phyloP scores from a whole-genome alignment of 2,329 filamentous ascomycete species.

The Fusarium humuli region DNA sequence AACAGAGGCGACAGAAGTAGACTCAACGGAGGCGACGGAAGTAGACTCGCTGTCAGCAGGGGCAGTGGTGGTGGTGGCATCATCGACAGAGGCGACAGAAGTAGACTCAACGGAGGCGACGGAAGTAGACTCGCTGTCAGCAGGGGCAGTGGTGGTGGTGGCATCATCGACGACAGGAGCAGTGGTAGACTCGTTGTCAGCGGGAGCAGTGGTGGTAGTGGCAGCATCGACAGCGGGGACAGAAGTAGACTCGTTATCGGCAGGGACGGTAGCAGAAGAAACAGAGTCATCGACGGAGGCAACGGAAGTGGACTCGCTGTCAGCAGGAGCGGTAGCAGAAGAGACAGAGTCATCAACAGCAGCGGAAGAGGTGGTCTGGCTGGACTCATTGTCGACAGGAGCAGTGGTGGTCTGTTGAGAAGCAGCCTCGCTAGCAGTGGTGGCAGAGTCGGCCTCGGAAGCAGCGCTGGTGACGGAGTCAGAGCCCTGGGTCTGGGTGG shows the following conservation, averaged over 20 bases:
- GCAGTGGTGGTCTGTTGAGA: not conserved
- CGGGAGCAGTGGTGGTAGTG: not conserved
- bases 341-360: not conserved
- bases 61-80: not conserved
- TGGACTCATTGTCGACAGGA: not conserved
- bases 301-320: not conserved
- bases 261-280: not conserved
- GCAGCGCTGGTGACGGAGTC: not conserved
- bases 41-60: not conserved
- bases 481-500: not conserved
- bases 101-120: not conserved
- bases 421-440: not conserved
- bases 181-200: not conserved
- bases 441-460: not conserved
- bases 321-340: not conserved
- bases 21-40: too few species aligned
- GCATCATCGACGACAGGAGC: not conserved
- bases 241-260: not conserved
- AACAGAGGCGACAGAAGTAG: fast-evolving
- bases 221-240: not conserved
- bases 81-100: not conserved
- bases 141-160: not conserved
- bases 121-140: not conserved
- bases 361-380: not conserved
- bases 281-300: not conserved